Evolutionary conservation across 2,329 filamentous ascomycete genomes (phyloP), one percentile per base, ranked within the genome.

Genomic region (Aspergillus sp.): DNA sequence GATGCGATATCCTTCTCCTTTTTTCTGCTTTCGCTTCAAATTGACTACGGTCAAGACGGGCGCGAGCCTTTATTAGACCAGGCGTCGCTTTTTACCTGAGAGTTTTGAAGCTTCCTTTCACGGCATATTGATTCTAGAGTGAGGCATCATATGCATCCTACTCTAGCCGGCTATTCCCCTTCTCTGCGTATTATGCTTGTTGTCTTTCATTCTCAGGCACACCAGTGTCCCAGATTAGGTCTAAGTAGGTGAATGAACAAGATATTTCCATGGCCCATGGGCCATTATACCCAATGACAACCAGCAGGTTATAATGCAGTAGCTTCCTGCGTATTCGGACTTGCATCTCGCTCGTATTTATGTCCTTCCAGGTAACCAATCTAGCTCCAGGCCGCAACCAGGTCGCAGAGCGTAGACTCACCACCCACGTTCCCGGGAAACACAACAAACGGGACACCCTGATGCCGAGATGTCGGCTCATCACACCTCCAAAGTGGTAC

Each of bases 401-500:
- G 60, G 5, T 81, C 76, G 48, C 71, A 75, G 36, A 83, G 64
- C 1, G 80, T 80, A 38, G 75, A 68, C 18, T 79, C 75, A n/a
- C 71, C 73, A 1, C 82, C 83, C 2, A 85, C 82, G 67, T 85
- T 85, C 0, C 83, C 83, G 0, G 82, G 83, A 52, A 85, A 85
- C 0, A 85, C 82, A 2, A 85, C 79, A 64, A 83, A 85, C 1
- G 82, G 81, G 11, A 85, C 68, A 1, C 80, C 80, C 0, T 73
- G 72, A 70, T 79, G 81, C 49, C 82, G 80, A 17, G 76, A 78
- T 1, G 78, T 78, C 0, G 72, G 68, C 65, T 86, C 83, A 49
- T 83, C 77, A 56, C 83, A 86, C 48, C 80, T 72, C 84, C 84
- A 87, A 1, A 86, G 72, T 0, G 84, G 83, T 8, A 86, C 81